phyloP scores from a whole-genome alignment of 2,329 filamentous ascomycete species.

The Sporothrix mexicana region DNA sequence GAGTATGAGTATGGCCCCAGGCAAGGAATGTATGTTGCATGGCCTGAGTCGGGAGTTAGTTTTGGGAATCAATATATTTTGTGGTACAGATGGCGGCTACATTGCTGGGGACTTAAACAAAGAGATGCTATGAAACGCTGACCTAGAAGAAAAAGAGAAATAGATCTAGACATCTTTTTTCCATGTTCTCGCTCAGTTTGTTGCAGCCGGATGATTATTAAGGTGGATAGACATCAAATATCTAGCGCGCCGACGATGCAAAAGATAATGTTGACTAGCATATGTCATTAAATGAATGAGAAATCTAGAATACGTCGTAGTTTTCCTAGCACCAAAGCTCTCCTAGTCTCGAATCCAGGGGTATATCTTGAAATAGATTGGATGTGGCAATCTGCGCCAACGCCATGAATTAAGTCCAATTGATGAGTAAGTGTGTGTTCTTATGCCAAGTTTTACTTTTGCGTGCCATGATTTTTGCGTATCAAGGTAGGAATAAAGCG shows the following conservation, averaged over 20 bases:
- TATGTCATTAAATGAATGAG: background rate
- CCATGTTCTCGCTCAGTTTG: too few species aligned
- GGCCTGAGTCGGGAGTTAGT: too few species aligned
- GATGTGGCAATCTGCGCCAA: background rate
- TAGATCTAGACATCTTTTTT: too few species aligned
- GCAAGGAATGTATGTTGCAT: background rate
- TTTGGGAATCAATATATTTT: too few species aligned
- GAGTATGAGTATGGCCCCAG: background rate
- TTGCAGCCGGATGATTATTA: too few species aligned
- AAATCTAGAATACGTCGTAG: background rate
- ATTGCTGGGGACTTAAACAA: too few species aligned
- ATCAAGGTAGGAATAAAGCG: background rate
- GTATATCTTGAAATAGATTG: background rate
- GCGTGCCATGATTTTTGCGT: conserved; percentile 7
- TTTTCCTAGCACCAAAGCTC: background rate
- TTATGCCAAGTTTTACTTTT: background rate
- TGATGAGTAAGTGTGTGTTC: background rate
- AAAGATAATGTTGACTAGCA: too few species aligned
- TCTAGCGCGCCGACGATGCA: too few species aligned
- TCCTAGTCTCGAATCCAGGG: background rate
- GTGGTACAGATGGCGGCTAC: too few species aligned
- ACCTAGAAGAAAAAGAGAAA: too few species aligned
- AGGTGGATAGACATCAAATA: too few species aligned
- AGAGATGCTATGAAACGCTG: too few species aligned
- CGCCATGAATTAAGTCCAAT: background rate